Base-by-base conservation (phyloP, 2,329 filamentous ascomycete genomes). In the Alternaria infectoria region DNA sequence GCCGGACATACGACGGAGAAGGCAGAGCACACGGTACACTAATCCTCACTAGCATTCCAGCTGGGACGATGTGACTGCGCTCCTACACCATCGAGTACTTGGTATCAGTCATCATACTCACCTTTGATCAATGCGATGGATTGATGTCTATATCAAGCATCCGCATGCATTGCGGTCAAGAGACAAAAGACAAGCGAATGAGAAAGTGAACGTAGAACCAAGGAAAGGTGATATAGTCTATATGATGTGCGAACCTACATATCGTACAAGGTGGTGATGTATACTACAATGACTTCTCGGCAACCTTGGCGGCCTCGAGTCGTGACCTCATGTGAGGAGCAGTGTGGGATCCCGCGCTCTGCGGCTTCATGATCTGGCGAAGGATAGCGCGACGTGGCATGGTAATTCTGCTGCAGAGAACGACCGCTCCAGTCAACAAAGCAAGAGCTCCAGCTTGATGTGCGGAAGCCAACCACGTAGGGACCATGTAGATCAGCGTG, bases 401-500 rank as follows among this genome's bases (percentile, higher is more conserved):
- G 1, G 72, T 72, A 32, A 77, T 76, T 26, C 77, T 69, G 72
- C 90, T 93, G 11, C 92, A 92, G 40, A 97, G 83, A 1, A 97
- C 86, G 21, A 97, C 83, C 0, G 90, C 90, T 47, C 93, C 93
- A 0, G 93, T 96, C 64, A 99, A 82, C 19, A 99, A 83, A 3
- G 92, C 93, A 69, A 99, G 82, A 63, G 90, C 92, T 43, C 96
- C 95, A 2, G 96, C 96, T 81, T 99, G 96, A 80, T 99, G 96
- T 8, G 93, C 90, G 4, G 95, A 93, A 1, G 95, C 96, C 10
- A 99, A 84, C 66, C 91, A 90, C 3, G 91, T 91, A 5, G 96
- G 96, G 1, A 99, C 94, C 79, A 99, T 90, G 83, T 97, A 98
- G 73, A 97, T 90, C 64, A 99, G 85, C 0, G 96, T 99, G 67